These are phyloP conservation scores for Eucalyptus leucophloia DNA, from an alignment of 345 rosid genomes.

Conservation along the genomic window DNA sequence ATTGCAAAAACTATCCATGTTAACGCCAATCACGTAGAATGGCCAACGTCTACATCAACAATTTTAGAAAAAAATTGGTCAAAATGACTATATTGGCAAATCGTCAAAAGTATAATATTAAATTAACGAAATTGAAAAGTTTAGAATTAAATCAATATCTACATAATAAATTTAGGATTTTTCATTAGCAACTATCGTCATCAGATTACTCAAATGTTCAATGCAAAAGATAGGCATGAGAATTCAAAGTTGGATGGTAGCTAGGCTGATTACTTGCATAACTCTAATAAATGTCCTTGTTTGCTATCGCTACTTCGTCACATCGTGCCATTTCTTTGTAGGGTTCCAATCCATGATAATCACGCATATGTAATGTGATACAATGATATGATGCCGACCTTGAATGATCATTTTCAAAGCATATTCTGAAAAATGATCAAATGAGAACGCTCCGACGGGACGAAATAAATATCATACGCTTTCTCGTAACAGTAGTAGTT, in stretches of 20 bases:
- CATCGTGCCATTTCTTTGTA: neutral
- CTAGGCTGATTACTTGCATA: neutral
- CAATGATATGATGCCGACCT: neutral
- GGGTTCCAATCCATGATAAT: neutral
- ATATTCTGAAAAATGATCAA: neutral
- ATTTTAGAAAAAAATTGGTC: neutral
- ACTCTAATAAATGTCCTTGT: neutral
- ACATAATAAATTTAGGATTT: neutral
- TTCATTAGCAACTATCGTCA: neutral
- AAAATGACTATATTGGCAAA: neutral
- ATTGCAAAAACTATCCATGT: neutral
- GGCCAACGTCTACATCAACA: rapidly evolving
- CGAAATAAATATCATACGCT: neutral
- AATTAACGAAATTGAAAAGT: neutral
- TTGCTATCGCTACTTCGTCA: neutral
- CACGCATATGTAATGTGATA: neutral
- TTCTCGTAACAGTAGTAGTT: neutral
- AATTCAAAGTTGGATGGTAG: neutral
- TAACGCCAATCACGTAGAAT: rapidly evolving
- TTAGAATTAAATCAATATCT: rapidly evolving
- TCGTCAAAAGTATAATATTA: rapidly evolving
- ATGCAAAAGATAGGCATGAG: neutral
- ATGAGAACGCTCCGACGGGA: neutral
- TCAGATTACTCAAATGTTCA: neutral
- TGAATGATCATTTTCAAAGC: neutral